Base-by-base conservation (phyloP, 2,329 filamentous ascomycete species). In the Alternaria triticina region DNA sequence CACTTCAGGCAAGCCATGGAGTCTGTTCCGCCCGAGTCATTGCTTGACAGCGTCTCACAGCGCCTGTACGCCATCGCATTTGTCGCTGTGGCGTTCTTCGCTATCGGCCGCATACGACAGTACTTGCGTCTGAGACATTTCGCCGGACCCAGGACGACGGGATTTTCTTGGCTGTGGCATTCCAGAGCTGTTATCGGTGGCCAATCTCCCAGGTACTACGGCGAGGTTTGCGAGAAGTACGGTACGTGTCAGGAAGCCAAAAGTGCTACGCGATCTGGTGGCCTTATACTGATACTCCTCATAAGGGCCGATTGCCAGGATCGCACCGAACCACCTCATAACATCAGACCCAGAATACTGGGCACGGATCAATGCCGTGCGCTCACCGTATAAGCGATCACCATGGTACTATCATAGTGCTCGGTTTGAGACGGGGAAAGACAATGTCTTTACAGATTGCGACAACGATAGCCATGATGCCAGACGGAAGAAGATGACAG, bases 391-490 rank as follows among this genome's bases (percentile, higher is more conserved):
- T 51, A 81, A 74, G 51, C 77, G 81, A 33, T 68, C 74, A 13
- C 66, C 70, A 6, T 79, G 77, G 77, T 80, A 76, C 54, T 77
- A 82, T 60, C 71, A 77, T 46, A 83, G 81, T 5, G 80, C 85
- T 59, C 81, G 83, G 13, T 80, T 90, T 63, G 83, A 89, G 61
- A 84, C 85, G 0, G 81, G 84, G n/a, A 77, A 80, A 5, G 84
- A 88, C 68, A 87, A 85, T 58, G 78, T 88, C 33, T 87, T 89
- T 62, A 84, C 81, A 2, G 80, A 85, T 66, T 82, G 82, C 5
- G 79, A 87, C 61, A 84, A 83, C 45, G 80, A 79, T 6, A 80
- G 81, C 45, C 87, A 89, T 65, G 74, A 78, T 60, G 70, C 66
- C 7, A 66, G 76, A 54, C 65, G 75, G 43, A 83, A 83, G 67